Base-by-base conservation (phyloP, 2,329 filamentous ascomycete species). In the Fusarium pseudograminearum region DNA sequence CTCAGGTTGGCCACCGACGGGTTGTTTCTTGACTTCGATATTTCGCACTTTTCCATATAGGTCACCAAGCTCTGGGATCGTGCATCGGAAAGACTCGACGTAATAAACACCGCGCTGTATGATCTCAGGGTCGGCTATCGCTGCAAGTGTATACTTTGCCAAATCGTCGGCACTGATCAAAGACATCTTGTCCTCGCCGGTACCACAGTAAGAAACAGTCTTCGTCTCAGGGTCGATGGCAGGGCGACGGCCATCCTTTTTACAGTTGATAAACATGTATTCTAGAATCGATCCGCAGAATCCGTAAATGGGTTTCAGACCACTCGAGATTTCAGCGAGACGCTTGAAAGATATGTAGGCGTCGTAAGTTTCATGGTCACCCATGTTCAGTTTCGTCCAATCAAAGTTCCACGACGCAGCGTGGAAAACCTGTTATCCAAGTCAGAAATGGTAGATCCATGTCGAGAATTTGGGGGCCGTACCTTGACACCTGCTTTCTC, bases 401-500 rank as follows among this genome's bases (percentile, higher is more conserved):
- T 62, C 47, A 26, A 55, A 62, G 18, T 61, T 62, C 47, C 57
- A 62, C 3, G 41, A 47, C 0, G 60, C 57, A 4, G 60, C 60
- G 2, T 62, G 57, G 18, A 62, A 62, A 36, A 53, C 26, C 58
- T 61, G 14, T 7, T 28, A 15, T 6, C 7, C 4, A 3, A 20
- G 28, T 61, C 15, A 61, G 30, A 16, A 7, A 1, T 4, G 28
- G 28, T 9, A 14, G 24, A 30, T 24, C 11, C 51, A 33, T 22
- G 20, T 24, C 12, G 7, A 1, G 2, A 11, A 4, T 0, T 16
- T 30, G 18, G 20, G 31, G 30, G 16, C 14, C 2, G 12, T 16
- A 62, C 47, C 47, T 62, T 62, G 10, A 62, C 57, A 11, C 57
- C 40, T 26, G 60, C 60, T 34, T 55, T 61, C 24, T 62, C 41